Base-by-base conservation (phyloP, 306 rosid species). In the Vigna hirtella region DNA sequence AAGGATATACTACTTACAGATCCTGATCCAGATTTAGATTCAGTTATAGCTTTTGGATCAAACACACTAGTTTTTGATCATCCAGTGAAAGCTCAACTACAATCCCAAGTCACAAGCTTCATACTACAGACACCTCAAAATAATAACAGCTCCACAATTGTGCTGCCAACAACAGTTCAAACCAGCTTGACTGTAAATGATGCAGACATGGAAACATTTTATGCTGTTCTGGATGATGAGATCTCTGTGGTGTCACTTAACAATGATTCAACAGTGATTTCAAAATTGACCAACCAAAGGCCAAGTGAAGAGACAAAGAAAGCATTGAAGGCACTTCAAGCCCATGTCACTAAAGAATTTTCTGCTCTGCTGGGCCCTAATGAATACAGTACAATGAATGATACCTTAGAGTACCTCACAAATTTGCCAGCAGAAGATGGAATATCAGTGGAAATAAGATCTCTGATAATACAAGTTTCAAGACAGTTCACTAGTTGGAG, bases 141-240 rank as follows among this genome's bases (percentile, higher is more conserved):
- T 7, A 63, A 34, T 16, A 34, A 22, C 68, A 34, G 9, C 48
- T 63, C 69, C 48, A n/a, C 26, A 24, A 34, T 63, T 24, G 48
- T 34, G 26, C 47, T 36, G 24, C 26, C 69, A 63, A 63, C 69
- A 32, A 16, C 69, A 45, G 8, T 34, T n/a, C 66, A 65, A 50
- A 32, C 34, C 62, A 65, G 26, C 12, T 45, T 26, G 53, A 68
- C 34, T 34, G 16, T 4, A 51, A 64, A 69, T 69, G 81, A 59
- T 76, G 42, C 1, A 1, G 85, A 75, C 73, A 76, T 81, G 81
- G 81, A 76, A 70, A 81, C 68, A 69, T 81, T 69, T 76, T 81
- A 76, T 69, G 73, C 85, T 49, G 55, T 62, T 50, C 58, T 81
- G 2, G 77, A 81, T 59, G 51, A 67, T 69, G 85, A 81, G 68